Base-by-base conservation (phyloP, 2,329 filamentous ascomycete genomes). In the Apiospora rasikravindrae region DNA sequence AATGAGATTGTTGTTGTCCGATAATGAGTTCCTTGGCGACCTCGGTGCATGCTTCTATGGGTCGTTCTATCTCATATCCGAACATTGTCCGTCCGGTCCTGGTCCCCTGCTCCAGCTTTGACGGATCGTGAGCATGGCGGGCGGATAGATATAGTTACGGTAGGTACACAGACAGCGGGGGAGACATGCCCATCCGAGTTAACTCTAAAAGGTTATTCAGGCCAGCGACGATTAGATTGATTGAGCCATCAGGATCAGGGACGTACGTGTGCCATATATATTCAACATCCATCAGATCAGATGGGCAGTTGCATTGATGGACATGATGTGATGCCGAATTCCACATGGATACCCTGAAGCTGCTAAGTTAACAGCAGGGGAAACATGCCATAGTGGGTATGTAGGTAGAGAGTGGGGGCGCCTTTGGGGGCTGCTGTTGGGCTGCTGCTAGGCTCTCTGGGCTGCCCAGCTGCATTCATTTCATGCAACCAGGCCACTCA, bases 1-100 rank as follows among this genome's bases (percentile, higher is more conserved):
- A 37, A 61, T 22, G 53, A 61, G 53, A 61, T 37, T 61, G 16
- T 37, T 37, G 53, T 61, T 19, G 51, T 57, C 51, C 16, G 51
- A 57, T 33, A 57, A 26, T 33, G 26, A 6, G 14, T 33, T 19
- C 13, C 14, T 29, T 22, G 11, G 22, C 22, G 33, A 61, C 53
- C 53, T 61, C 53, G 53, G 53, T 61, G 53, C 29, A 61, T 37
- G 16, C 29, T 61, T 61, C 53, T 61, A 61, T 61, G 53, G 53
- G 53, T 61, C 53, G 53, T 61, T 33, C 29, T 22, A 61, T 61
- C 19, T 49, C 45, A 33, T 33, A 26, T 37, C 53, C 29, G 53
- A 37, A 29, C 29, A 6, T 22, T 10, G 45, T n/a, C 45, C 45
- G 22, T 22, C 45, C 53, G 29, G 26, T 5, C 49, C 45, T 29